These are phyloP conservation scores for Trichoderma simmonsii DNA, from an alignment of 2,329 filamentous ascomycete species.

Conservation along the genomic window DNA sequence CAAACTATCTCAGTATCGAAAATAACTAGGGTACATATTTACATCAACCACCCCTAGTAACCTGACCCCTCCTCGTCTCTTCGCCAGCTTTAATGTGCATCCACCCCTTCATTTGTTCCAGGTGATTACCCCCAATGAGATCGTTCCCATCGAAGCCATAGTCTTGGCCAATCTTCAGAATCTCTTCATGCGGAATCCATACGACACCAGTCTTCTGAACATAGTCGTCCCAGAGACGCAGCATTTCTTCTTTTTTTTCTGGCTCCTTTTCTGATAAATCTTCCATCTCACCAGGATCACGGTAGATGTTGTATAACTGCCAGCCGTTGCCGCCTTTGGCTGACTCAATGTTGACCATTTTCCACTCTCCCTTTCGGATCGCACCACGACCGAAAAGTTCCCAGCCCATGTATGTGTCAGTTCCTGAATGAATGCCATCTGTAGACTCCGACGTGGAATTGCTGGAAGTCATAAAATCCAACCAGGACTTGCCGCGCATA, in stretches of 20 bases:
- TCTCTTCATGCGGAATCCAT: background rate
- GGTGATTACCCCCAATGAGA: background rate
- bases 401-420: background rate
- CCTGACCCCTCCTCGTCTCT: background rate
- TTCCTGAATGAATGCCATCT: background rate
- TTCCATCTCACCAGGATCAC: constrained; percentile 32
- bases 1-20: background rate
- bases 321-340: constrained; percentile 19
- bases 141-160: background rate
- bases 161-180: background rate
- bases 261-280: constrained; percentile 20
- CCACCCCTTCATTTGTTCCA: background rate
- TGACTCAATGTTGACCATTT: constrained; percentile 16
- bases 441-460: background rate
- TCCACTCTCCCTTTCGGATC: background rate
- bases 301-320: constrained; percentile 33
- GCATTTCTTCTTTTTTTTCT: background rate
- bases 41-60: background rate
- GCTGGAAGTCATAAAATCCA: background rate
- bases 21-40: background rate
- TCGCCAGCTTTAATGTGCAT: background rate
- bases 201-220: constrained; percentile 17
- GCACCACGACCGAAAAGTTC: background rate
- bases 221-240: background rate
- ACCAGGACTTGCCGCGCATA: background rate